Conservation (phyloP, 2,329 filamentous ascomycete genomes). For the Diaporthe aspalathi region DNA sequence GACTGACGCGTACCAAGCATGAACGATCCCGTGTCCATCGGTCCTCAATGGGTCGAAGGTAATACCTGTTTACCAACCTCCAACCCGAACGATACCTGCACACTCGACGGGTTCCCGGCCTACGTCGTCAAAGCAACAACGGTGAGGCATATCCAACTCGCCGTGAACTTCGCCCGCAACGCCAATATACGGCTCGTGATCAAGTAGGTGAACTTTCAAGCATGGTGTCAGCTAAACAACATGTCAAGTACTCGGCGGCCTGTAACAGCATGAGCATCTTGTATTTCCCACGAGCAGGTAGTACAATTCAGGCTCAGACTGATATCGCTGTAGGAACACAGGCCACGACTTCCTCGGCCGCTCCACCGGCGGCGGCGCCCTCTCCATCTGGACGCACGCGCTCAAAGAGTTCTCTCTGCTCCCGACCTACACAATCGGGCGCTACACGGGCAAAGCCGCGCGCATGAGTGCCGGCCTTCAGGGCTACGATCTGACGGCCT, state of each 20-base stretch:
- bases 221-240: not conserved
- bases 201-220: not conserved
- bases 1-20: slow-evolving; percentile 34
- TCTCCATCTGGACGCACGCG: slow-evolving; percentile 66
- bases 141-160: slow-evolving; percentile 50
- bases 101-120: slow-evolving; percentile 49
- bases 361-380: slow-evolving; percentile 16
- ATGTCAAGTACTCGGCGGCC: not conserved
- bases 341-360: slow-evolving; percentile 65
- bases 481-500: slow-evolving; percentile 48
- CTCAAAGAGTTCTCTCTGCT: slow-evolving; percentile 51
- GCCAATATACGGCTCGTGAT: slow-evolving; percentile 63
- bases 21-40: slow-evolving; percentile 48
- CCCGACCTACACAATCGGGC: not conserved
- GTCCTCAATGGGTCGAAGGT: slow-evolving; percentile 50
- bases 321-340: slow-evolving; percentile 52
- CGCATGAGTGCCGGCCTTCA: slow-evolving; percentile 53
- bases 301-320: not conserved
- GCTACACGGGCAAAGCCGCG: slow-evolving; percentile 50
- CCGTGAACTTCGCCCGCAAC: slow-evolving; percentile 53
- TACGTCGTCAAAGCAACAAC: slow-evolving; percentile 53
- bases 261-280: not conserved
- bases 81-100: slow-evolving; percentile 47
- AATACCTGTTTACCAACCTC: slow-evolving; percentile 46
- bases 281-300: not conserved